These are phyloP conservation scores for Diplodia sapinea DNA, from an alignment of 2,329 filamentous ascomycete species.

Conservation along the genomic window DNA sequence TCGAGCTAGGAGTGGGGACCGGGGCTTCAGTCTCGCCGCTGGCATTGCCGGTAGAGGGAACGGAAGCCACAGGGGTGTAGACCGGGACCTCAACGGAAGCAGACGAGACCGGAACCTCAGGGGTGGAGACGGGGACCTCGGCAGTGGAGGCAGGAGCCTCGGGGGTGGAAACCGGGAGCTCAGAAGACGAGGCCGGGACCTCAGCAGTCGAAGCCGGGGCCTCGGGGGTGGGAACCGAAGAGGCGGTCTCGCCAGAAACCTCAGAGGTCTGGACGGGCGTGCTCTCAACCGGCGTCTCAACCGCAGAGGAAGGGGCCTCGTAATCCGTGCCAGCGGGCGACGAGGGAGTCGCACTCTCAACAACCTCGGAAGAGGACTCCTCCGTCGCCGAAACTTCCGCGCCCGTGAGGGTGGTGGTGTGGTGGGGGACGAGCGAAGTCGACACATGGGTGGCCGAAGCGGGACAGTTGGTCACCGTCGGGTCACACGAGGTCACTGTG, in stretches of 20 bases:
- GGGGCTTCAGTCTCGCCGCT: conserved; percentile 4
- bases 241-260: conserved; percentile 12
- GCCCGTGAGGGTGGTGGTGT: conserved; percentile 20
- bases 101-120: background rate
- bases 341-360: conserved; percentile 11
- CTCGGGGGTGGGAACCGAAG: conserved; percentile 2
- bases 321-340: conserved; percentile 21
- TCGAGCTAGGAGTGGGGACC: background rate
- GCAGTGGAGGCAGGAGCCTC: background rate
- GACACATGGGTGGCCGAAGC: conserved; percentile 25
- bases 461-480: conserved; percentile 34
- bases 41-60: conserved; percentile 9
- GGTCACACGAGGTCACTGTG: conserved; percentile 23
- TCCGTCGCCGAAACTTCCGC: conserved; percentile 23
- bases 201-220: background rate
- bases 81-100: background rate
- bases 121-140: background rate
- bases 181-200: too few species aligned
- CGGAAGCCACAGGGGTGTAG: background rate
- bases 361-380: conserved; percentile 4
- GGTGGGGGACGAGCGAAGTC: conserved; percentile 16
- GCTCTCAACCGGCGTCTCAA: conserved; percentile 2
- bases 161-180: background rate
- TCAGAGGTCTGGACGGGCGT: conserved; percentile 18
- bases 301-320: conserved; percentile 1